Evolutionary conservation across 331 rosid genomes (phyloP).

Genomic region (Pyracantha coccinea): DNA sequence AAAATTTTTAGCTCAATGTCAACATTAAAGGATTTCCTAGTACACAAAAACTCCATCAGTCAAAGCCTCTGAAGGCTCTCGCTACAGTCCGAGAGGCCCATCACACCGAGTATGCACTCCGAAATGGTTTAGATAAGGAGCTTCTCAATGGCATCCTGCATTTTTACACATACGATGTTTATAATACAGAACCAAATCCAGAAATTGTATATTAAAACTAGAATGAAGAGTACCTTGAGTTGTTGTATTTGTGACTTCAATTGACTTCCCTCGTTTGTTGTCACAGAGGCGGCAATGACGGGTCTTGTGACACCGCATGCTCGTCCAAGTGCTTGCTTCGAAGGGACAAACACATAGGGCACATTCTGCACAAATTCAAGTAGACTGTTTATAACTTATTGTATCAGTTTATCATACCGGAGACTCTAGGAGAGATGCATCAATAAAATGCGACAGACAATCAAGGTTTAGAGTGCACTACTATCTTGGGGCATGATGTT

Average conservation of each 20-base stretch:
- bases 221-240: conserved; percentile 51
- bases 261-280: conserved; percentile 85
- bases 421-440: too few relatives aligned
- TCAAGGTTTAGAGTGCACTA: not conserved
- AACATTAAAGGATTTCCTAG: not conserved
- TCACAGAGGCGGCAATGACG: conserved; percentile 81
- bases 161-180: not conserved
- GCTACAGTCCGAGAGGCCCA: not conserved
- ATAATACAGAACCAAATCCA: not conserved
- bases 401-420: too few relatives aligned
- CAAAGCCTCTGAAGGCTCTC: conserved; percentile 15
- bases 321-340: conserved; percentile 89
- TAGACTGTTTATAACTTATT: not conserved
- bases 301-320: conserved; percentile 88
- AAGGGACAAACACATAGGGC: conserved; percentile 75
- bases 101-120: not conserved
- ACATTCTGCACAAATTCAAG: conserved; percentile 49
- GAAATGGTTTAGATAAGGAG: not conserved
- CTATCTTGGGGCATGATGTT: not conserved
- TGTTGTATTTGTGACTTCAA: conserved; percentile 78
- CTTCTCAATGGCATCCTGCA: conserved; percentile 75
- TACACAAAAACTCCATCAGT: conserved; percentile 1
- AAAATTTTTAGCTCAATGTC: not conserved
- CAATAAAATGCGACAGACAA: not conserved
- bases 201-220: not conserved